phyloP scores from a whole-genome alignment of 1,284 basidiomycete genomes.

The Apiotrichum sp. region DNA sequence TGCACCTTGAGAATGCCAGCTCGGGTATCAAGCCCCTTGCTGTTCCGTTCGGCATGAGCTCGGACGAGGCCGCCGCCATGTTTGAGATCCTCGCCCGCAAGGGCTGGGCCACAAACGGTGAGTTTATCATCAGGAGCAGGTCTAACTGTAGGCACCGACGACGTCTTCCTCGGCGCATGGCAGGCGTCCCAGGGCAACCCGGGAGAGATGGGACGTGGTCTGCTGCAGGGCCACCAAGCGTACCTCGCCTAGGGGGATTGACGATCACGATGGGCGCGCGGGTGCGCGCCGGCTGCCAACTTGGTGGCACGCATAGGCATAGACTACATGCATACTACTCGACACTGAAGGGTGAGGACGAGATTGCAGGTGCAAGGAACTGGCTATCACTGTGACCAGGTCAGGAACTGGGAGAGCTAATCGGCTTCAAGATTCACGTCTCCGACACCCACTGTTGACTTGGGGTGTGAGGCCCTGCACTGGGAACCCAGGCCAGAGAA shows the following conservation, averaged over 20 bases:
- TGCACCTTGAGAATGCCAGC: conserved; percentile 34
- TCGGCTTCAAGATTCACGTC: no score
- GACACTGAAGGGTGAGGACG: not conserved
- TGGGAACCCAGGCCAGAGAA: no score
- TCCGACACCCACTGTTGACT: no score
- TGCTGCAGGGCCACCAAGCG: conserved; percentile 8
- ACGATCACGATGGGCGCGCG: not conserved
- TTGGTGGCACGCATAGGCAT: not conserved
- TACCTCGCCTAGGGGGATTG: not conserved
- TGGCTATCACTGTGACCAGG: no score
- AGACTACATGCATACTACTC: conserved; percentile 6
- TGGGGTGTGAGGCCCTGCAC: no score
- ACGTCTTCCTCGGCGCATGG: conserved; percentile 40
- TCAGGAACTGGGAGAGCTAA: no score
- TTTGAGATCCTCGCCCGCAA: conserved; percentile 42
- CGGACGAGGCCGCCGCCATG: conserved; percentile 44
- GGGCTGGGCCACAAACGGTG: conserved; percentile 29
- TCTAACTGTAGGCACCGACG: conserved; percentile 28
- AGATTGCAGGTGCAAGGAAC: no score
- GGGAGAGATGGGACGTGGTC: conserved; percentile 22
- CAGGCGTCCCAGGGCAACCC: conserved; percentile 40
- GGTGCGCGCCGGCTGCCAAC: no score
- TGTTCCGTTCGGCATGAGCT: conserved; percentile 37
- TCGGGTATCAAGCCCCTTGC: conserved; percentile 30
- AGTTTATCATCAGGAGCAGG: conserved; percentile 18